Conservation (phyloP, 2,329 filamentous ascomycete species). For the Magnaporthiopsis incrustans region DNA sequence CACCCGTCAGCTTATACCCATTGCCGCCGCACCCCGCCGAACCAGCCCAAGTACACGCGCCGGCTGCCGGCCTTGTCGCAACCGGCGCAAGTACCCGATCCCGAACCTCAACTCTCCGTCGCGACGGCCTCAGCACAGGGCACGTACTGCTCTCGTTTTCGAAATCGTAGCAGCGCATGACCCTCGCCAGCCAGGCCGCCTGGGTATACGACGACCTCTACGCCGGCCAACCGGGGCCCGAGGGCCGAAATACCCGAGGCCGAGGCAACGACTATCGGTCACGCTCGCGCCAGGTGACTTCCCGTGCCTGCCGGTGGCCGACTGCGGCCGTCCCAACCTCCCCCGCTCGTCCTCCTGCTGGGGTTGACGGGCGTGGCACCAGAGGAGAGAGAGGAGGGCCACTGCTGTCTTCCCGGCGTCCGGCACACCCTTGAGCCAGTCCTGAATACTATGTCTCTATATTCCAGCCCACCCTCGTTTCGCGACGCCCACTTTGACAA, state of each 20-base stretch:
- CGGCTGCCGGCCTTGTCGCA: not conserved
- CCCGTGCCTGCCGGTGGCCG: not conserved
- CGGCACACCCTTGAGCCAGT: constrained; percentile 9
- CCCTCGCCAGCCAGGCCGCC: not conserved
- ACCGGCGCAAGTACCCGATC: not conserved
- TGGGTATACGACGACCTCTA: not conserved
- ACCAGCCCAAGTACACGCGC: not conserved
- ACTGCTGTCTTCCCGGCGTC: constrained; percentile 9
- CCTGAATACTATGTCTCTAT: constrained; percentile 43
- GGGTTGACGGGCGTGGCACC: constrained; percentile 50
- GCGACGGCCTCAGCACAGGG: not conserved
- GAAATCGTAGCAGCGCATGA: not conserved
- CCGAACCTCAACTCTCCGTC: not conserved
- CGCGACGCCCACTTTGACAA: constrained; percentile 54
- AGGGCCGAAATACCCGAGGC: not conserved
- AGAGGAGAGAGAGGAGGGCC: not conserved
- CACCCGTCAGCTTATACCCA: not conserved
- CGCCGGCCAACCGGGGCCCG: not conserved
- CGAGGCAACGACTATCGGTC: not conserved
- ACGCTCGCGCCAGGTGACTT: not conserved
- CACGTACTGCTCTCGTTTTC: not conserved
- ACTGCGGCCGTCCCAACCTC: constrained; percentile 23
- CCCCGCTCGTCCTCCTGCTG: constrained; percentile 52
- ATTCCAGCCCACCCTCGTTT: constrained; percentile 43
- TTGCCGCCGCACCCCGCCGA: not conserved